Evolutionary conservation across 2,329 filamentous ascomycete species (phyloP).

Genomic region (Scopulariopsis brevicaulis): DNA sequence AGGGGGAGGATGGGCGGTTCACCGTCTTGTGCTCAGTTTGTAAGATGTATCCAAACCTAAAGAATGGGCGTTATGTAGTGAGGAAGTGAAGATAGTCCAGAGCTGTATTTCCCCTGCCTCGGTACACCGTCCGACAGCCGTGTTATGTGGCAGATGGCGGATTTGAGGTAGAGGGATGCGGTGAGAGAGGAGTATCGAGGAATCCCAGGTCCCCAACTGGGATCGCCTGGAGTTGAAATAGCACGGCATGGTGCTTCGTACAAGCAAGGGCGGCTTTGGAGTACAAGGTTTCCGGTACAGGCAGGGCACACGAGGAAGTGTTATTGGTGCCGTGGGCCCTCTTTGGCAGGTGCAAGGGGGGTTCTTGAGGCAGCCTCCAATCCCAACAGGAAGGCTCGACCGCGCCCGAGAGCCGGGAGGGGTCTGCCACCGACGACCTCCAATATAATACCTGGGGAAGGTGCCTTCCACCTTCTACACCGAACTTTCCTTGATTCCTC

Average conservation of each 20-base stretch:
- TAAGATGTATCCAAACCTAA: neutral
- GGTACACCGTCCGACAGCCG: neutral
- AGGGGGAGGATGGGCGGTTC: neutral
- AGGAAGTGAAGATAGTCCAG: neutral
- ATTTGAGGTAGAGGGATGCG: neutral
- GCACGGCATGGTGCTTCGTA: neutral
- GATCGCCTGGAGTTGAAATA: neutral
- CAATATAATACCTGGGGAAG: neutral
- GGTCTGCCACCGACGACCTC: neutral
- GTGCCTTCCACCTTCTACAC: neutral
- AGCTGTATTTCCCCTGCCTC: neutral
- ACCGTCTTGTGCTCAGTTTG: neutral
- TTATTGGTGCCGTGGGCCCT: neutral
- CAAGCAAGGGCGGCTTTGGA: neutral
- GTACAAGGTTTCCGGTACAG: neutral
- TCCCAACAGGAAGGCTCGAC: neutral
- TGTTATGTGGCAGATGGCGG: neutral
- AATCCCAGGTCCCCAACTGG: neutral
- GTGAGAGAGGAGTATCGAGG: neutral
- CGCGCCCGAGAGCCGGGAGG: neutral
- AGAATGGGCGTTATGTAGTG: neutral
- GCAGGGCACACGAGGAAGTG: neutral
- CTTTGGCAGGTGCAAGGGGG: neutral
- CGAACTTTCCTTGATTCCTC: neutral
- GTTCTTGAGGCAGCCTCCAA: neutral